Evolutionary conservation across 352 stramenopile genomes (phyloP).

Genomic region (Pythium phragmitis): DNA sequence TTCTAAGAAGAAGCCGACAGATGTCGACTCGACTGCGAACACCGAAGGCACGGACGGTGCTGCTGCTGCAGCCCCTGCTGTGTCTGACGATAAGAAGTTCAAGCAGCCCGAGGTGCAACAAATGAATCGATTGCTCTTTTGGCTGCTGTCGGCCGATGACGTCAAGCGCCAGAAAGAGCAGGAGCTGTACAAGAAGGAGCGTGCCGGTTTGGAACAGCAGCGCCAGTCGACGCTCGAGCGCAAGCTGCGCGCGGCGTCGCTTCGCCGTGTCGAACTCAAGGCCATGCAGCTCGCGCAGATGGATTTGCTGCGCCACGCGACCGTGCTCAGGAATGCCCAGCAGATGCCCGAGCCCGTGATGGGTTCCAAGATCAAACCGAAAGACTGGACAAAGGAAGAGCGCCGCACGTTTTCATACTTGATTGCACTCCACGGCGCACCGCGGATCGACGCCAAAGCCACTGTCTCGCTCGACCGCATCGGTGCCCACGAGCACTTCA

Average conservation of each 20-base stretch:
- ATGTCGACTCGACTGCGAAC: constrained; percentile 1
- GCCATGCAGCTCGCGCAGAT: constrained; percentile 83
- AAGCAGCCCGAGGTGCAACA: constrained; percentile 88
- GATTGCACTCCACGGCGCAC: constrained; percentile 69
- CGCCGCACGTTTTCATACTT: constrained; percentile 79
- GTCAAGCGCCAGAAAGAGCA: constrained; percentile 81
- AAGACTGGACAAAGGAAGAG: constrained; percentile 88
- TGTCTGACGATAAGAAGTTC: constrained; percentile 44
- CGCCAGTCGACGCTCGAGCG: constrained; percentile 72
- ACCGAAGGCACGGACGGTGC: constrained; percentile 32
- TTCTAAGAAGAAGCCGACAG: constrained; percentile 8
- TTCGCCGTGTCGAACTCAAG: constrained; percentile 81
- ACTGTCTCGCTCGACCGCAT: constrained; percentile 19
- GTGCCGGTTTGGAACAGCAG: constrained; percentile 61
- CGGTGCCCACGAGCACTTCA: constrained; percentile 15
- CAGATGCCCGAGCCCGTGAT: constrained; percentile 59
- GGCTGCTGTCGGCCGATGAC: constrained; percentile 84
- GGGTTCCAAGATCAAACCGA: constrained; percentile 66
- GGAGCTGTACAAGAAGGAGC: constrained; percentile 78
- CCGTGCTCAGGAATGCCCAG: constrained; percentile 60
- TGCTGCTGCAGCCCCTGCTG: not conserved
- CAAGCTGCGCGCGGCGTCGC: constrained; percentile 51
- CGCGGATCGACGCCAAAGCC: constrained; percentile 69
- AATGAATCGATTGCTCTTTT: constrained; percentile 87
- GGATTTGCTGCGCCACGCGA: constrained; percentile 72